Evolutionary conservation across 352 stramenopile species (phyloP).

Genomic region (Phytophthora crassamura): DNA sequence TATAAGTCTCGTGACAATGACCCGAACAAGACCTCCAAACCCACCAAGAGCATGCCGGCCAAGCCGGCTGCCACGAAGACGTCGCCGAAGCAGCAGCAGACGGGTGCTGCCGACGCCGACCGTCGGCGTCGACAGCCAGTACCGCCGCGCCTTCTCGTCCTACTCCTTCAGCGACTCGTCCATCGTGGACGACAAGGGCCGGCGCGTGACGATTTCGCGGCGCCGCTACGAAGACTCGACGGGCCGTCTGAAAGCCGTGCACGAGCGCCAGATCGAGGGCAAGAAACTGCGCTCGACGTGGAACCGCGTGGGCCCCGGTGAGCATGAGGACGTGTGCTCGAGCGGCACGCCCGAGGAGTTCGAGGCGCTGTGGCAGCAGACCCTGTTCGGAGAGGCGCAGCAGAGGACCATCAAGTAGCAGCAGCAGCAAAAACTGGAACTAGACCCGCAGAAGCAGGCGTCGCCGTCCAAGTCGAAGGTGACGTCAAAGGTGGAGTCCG

Average conservation of each 20-base stretch:
- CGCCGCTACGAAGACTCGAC: constrained; percentile 58
- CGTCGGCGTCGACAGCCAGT: background rate
- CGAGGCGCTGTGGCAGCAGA: constrained; percentile 52
- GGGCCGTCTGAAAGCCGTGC: constrained; percentile 50
- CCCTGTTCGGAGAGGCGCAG: constrained; percentile 49
- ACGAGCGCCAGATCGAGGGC: no score
- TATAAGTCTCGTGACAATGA: constrained; percentile 3
- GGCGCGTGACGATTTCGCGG: constrained; percentile 38
- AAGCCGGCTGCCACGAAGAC: background rate
- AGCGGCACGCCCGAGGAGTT: constrained; percentile 50
- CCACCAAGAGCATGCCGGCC: background rate
- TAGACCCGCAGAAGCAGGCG: constrained; percentile 10
- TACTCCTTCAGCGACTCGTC: constrained; percentile 50
- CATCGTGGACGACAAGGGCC: constrained; percentile 45
- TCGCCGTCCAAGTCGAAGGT: background rate
- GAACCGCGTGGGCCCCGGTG: constrained; percentile 35
- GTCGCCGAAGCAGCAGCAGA: no score
- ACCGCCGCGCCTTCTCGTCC: constrained; percentile 35
- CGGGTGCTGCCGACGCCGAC: background rate
- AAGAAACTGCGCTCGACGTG: constrained; percentile 43
- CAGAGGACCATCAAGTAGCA: constrained; percentile 41
- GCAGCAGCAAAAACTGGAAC: constrained; percentile 35
- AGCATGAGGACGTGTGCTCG: constrained; percentile 42
- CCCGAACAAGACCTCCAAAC: background rate
- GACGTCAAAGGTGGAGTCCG: background rate